Percentiles rank a stretch among this genome's conserved stretches.
These are phyloP conservation scores for Acarospora socialis DNA, from an alignment of 2,329 filamentous ascomycete species.

Conservation along the genomic window DNA sequence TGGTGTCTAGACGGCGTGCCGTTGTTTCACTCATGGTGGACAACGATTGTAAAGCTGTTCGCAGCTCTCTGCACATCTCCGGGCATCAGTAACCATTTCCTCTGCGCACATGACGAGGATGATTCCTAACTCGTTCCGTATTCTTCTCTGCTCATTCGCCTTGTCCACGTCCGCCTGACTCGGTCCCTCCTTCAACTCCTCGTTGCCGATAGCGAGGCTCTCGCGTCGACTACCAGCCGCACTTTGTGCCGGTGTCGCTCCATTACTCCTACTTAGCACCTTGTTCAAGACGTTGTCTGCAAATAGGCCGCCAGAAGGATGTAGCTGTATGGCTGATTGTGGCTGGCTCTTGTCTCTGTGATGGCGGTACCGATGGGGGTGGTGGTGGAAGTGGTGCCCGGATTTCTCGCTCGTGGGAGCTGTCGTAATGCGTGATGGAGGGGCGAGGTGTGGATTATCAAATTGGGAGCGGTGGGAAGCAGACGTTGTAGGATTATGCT, in stretches of 20 bases:
- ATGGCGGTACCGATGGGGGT: constrained; percentile 9
- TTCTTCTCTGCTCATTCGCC: constrained; percentile 53
- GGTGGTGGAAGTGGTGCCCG: constrained; percentile 10
- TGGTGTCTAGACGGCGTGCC: constrained; percentile 32
- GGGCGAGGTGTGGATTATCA: neutral
- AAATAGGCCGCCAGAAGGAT: constrained; percentile 13
- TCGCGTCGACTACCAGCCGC: constrained; percentile 2
- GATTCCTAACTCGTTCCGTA: constrained; percentile 48
- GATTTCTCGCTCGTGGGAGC: constrained; percentile 11
- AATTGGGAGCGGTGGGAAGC: neutral
- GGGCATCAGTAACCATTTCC: no score
- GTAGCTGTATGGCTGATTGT: constrained; percentile 9
- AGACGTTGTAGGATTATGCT: constrained; percentile 3
- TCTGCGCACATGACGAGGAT: constrained; percentile 7
- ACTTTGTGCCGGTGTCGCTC: neutral
- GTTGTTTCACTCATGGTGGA: constrained; percentile 27
- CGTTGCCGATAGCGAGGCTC: constrained; percentile 12
- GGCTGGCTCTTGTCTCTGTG: constrained; percentile 9
- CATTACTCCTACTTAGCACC: constrained; percentile 7
- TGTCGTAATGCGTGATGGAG: constrained; percentile 8
- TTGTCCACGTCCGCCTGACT: constrained; percentile 24
- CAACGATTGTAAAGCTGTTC: constrained; percentile 23
- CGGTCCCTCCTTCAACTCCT: constrained; percentile 16
- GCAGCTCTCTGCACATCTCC: constrained; percentile 14
- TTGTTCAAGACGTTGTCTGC: constrained; percentile 14